Evolutionary conservation across 345 rosid species (phyloP).

Genomic region (Dovyalis caffra): DNA sequence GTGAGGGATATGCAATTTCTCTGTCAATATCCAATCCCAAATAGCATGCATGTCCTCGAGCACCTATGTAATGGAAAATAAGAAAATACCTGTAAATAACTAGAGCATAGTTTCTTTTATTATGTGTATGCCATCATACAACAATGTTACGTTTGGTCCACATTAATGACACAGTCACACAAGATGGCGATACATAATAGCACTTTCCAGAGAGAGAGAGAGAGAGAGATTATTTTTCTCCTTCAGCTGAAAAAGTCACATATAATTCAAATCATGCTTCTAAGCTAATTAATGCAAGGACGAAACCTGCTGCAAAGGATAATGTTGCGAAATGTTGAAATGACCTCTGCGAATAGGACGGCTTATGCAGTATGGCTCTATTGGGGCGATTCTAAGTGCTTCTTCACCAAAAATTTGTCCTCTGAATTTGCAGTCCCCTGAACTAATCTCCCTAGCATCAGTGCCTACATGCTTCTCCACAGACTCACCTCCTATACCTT

Average conservation of each 20-base stretch:
- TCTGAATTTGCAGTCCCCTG: constrained; percentile 45
- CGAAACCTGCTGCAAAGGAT: constrained; percentile 77
- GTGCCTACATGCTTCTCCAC: constrained; percentile 31
- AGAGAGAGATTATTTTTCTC: background rate
- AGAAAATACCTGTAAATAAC: background rate
- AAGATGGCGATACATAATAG: background rate
- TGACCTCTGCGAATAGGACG: constrained; percentile 94
- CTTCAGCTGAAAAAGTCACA: background rate
- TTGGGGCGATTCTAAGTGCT: constrained; percentile 66
- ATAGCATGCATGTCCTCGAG: constrained; percentile 73
- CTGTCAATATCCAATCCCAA: constrained; percentile 85
- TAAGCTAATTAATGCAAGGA: constrained; percentile 9
- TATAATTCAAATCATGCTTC: background rate
- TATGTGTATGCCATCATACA: background rate
- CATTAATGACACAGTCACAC: constrained; percentile 2
- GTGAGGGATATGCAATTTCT: constrained; percentile 62
- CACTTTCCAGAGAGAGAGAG: background rate
- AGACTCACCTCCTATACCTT: constrained; percentile 30
- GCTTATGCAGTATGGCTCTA: constrained; percentile 71
- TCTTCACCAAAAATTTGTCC: constrained; percentile 80
- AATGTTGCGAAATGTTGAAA: constrained; percentile 75
- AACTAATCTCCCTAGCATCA: constrained; percentile 36
- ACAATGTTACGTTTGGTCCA: background rate
- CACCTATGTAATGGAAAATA: constrained; percentile 46
- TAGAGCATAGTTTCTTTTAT: background rate